Conservation (phyloP, 345 rosid species). For the Pelargonium nanum region DNA sequence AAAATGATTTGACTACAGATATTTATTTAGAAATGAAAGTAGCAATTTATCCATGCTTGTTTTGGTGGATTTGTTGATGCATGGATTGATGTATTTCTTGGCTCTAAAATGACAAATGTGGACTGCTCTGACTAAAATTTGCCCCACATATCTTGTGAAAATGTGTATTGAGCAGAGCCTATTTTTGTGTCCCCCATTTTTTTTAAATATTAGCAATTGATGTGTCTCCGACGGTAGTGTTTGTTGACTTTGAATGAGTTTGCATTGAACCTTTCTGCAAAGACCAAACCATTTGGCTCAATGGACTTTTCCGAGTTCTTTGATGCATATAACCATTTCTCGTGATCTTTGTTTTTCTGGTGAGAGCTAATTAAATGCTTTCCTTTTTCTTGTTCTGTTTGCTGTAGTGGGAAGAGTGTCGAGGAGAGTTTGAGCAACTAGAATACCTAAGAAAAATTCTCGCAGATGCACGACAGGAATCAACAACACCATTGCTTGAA, state of each 20-base stretch:
- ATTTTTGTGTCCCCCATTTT: too few species aligned
- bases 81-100: too few species aligned
- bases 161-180: too few species aligned
- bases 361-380: background rate
- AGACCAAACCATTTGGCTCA: background rate
- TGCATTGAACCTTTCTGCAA: background rate
- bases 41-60: too few species aligned
- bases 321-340: background rate
- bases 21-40: too few species aligned
- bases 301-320: background rate
- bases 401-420: constrained; percentile 74
- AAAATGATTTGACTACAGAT: too few species aligned
- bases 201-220: background rate
- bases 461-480: constrained; percentile 11
- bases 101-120: too few species aligned
- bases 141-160: too few species aligned
- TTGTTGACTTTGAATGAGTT: too few species aligned
- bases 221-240: too few species aligned
- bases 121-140: too few species aligned
- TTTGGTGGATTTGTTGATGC: too few species aligned
- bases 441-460: constrained; percentile 71
- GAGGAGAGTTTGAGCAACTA: constrained; percentile 72
- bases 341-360: background rate
- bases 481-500: background rate
- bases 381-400: background rate